phyloP scores from a whole-genome alignment of 345 rosid genomes.

The Limnanthes douglasii region DNA sequence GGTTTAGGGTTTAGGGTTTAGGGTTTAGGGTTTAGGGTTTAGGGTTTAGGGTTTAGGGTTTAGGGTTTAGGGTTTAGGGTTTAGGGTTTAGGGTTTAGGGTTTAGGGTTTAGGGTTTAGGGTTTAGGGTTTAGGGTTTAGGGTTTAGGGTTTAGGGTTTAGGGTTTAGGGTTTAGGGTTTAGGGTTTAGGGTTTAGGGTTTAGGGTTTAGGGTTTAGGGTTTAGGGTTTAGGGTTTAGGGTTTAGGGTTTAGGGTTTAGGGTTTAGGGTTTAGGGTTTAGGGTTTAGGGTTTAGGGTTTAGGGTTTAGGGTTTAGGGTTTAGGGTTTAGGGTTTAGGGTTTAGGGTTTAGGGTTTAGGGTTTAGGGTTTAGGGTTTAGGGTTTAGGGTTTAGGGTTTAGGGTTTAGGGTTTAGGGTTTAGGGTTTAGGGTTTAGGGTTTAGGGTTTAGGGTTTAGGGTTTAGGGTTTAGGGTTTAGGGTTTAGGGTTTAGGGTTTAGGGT shows the following conservation, averaged over 20 bases:
- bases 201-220: constrained; percentile 3
- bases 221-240: constrained; percentile 1
- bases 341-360: constrained; percentile 4
- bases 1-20: not conserved
- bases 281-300: not conserved
- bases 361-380: constrained; percentile 4
- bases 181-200: constrained; percentile 1
- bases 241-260: too few relatives aligned
- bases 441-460: not conserved
- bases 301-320: not conserved
- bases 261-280: not conserved
- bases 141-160: not conserved
- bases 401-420: constrained; percentile 1
- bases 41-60: not conserved
- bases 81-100: not conserved
- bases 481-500: not conserved
- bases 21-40: not conserved
- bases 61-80: not conserved
- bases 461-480: not conserved
- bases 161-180: not conserved
- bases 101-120: constrained; percentile 1
- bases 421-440: too few relatives aligned
- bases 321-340: constrained; percentile 4
- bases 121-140: not conserved
- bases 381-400: constrained; percentile 4